Evolutionary conservation across 2,329 filamentous ascomycete species (phyloP).

Genomic region (Sporothrix pseudoabietina): DNA sequence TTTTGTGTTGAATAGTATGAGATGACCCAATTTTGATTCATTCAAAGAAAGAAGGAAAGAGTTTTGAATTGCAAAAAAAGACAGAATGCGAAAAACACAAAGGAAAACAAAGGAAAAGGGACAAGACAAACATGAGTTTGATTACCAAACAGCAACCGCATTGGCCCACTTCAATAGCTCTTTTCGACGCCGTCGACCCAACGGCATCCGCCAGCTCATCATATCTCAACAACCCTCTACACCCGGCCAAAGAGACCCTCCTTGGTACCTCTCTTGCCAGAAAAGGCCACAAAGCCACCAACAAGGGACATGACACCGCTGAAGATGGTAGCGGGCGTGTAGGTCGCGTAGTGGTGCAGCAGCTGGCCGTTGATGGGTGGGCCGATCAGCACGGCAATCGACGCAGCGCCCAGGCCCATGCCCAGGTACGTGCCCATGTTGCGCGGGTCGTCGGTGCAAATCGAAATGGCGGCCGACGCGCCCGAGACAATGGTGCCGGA

Average conservation of each 20-base stretch:
- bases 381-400: constrained; percentile 48
- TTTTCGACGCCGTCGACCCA: neutral
- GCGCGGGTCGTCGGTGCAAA: constrained; percentile 48
- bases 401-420: constrained; percentile 45
- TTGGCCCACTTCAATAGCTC: neutral
- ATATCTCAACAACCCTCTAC: neutral
- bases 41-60: neutral
- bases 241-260: constrained; percentile 39
- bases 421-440: constrained; percentile 56
- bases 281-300: constrained; percentile 30
- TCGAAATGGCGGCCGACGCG: constrained; percentile 44
- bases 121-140: neutral
- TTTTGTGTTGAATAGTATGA: neutral
- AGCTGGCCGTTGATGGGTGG: constrained; percentile 52
- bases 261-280: constrained; percentile 36
- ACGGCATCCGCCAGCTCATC: neutral
- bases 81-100: neutral
- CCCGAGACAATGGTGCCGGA: constrained; percentile 43
- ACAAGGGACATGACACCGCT: constrained; percentile 44
- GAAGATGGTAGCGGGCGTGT: constrained; percentile 45
- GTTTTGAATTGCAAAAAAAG: neutral
- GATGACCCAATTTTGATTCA: too few relatives aligned
- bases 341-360: constrained; percentile 45
- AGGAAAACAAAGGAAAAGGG: neutral
- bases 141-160: neutral